phyloP scores from a whole-genome alignment of 345 rosid genomes.

The Leavenworthia alabamica region DNA sequence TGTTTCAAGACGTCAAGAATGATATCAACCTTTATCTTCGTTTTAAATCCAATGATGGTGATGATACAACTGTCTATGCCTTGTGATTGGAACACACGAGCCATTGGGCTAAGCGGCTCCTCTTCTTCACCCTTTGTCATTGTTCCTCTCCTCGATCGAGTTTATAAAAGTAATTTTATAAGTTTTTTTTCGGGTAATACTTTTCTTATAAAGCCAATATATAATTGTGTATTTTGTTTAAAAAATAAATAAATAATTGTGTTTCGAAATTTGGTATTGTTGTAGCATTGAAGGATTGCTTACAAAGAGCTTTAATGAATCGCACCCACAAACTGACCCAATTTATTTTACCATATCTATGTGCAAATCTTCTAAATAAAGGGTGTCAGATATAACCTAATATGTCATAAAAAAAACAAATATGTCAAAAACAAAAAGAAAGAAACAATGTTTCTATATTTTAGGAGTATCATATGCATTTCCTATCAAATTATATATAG shows the following conservation, averaged over 20 bases:
- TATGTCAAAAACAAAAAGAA: no score
- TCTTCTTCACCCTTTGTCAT: background rate
- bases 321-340: no score
- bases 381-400: no score
- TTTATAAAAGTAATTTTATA: background rate
- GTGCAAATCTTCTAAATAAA: no score
- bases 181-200: background rate
- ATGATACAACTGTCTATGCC: conserved; percentile 34
- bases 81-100: conserved; percentile 40
- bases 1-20: conserved; percentile 35
- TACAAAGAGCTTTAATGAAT: no score
- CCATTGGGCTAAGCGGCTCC: conserved; percentile 39
- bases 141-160: background rate
- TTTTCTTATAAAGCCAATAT: no score
- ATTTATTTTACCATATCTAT: no score
- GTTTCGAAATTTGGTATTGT: background rate
- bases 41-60: conserved; percentile 39
- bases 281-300: background rate
- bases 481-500: no score
- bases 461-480: no score
- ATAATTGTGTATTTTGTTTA: background rate
- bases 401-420: no score
- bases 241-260: no score
- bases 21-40: conserved; percentile 25
- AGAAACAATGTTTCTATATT: no score